These are phyloP conservation scores for Penicillium psychrosexuale DNA, from an alignment of 2,329 filamentous ascomycete genomes.

Conservation along the genomic window DNA sequence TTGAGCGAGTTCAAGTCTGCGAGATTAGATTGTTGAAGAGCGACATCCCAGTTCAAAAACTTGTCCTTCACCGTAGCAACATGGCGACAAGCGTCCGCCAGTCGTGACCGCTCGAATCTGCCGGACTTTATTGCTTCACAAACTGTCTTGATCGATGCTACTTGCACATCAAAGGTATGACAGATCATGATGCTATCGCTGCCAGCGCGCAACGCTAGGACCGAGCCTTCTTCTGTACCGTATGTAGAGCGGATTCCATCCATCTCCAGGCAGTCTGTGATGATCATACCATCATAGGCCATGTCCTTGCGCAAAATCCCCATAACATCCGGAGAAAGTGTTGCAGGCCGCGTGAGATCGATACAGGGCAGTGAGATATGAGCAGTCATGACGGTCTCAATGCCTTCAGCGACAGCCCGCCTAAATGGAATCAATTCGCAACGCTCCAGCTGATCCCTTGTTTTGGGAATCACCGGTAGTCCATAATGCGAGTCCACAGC, in stretches of 20 bases:
- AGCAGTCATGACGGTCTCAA: constrained; percentile 47
- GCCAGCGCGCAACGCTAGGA: constrained; percentile 44
- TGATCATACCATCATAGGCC: constrained; percentile 44
- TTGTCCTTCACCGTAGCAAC: constrained; percentile 38
- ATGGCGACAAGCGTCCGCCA: constrained; percentile 37
- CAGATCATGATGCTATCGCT: constrained; percentile 49
- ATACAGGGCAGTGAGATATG: constrained; percentile 44
- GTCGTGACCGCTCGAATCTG: constrained; percentile 28
- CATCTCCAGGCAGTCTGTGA: constrained; percentile 49
- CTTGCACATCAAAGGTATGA: constrained; percentile 43
- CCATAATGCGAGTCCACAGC: constrained; percentile 47
- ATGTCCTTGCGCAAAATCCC: constrained; percentile 43
- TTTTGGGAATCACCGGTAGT: constrained; percentile 41
- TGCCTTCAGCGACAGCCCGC: constrained; percentile 40
- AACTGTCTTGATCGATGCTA: constrained; percentile 41
- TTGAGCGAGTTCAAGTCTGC: constrained; percentile 26
- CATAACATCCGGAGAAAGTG: constrained; percentile 38
- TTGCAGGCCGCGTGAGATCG: constrained; percentile 39
- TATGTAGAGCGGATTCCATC: constrained; percentile 43
- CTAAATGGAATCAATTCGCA: constrained; percentile 47
- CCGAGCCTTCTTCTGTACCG: constrained; percentile 42
- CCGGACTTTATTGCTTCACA: constrained; percentile 38
- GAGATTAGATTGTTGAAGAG: constrained; percentile 19
- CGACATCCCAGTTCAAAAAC: constrained; percentile 35
- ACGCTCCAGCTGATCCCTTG: constrained; percentile 36